Evolutionary conservation across 179 eudicot genomes (phyloP), one percentile per base, ranked within the genome.

Genomic region (Sideroxylon spinosum): DNA sequence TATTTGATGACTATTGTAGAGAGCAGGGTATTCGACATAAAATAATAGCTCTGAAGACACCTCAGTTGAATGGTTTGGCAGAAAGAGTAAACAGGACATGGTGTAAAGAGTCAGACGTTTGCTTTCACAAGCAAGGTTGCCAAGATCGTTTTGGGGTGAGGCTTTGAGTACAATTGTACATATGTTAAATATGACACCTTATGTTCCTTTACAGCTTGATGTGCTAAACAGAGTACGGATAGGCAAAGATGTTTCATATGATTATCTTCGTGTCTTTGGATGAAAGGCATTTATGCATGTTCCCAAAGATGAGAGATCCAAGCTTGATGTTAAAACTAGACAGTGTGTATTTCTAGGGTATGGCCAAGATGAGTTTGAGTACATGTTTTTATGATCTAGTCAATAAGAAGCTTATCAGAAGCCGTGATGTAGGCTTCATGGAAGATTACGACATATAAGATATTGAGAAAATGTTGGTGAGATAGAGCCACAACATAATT

Each of bases 281-380:
- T 50, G 55, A 1, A 50, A 50, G 55, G 6, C 55, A 50, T 1
- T 50, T 12, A 12, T 50, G 55, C 55, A 50, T 50, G 6, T 50
- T 50, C 55, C 55, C 37, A 32, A 32, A n/a, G 80, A 77, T 81
- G 74, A 76, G 10, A 64, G 68, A 20, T 77, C 59, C 7, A 81
- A 81, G n/a, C n/a, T n/a, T n/a, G n/a, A n/a, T n/a, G n/a, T n/a
- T n/a, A n/a, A n/a, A n/a, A n/a, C n/a, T n/a, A 64, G 76, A 26
- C 53, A 80, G 16, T 76, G 79, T 29, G 61, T 81, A 16, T 81
- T 76, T 52, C 12, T 76, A 32, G 71, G 76, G 1, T 81, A 76
- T 75, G 79, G 71, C 6, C 16, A 46, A 23, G 80, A 76, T 70
- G 64, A 52, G 71, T 66, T 59, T 59, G 63, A n/a, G 7, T 59